These are phyloP conservation scores for Setomelanomma holmii DNA, from an alignment of 2,329 filamentous ascomycete genomes.

Conservation along the genomic window DNA sequence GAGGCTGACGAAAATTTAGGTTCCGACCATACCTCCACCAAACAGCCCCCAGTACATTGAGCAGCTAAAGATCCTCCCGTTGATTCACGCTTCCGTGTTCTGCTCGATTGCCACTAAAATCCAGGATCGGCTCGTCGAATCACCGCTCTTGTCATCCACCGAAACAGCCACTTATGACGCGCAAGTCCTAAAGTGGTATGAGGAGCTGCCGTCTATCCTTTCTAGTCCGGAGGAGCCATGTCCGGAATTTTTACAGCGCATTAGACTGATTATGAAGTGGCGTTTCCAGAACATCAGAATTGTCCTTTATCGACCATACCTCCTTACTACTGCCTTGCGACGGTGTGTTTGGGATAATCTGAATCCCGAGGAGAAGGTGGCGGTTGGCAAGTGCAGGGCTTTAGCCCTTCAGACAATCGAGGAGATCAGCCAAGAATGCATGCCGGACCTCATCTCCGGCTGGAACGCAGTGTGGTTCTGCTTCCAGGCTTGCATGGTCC, in stretches of 20 bases:
- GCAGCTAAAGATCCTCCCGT: slow-evolving; percentile 71
- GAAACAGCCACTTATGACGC: slow-evolving; percentile 72
- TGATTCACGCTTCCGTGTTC: slow-evolving; percentile 80
- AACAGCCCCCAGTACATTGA: slow-evolving; percentile 51
- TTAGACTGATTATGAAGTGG: slow-evolving; percentile 81
- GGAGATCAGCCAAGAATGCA: slow-evolving; percentile 74
- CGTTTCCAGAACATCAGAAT: slow-evolving; percentile 80
- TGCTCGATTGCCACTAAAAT: slow-evolving; percentile 80
- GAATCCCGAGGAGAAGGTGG: slow-evolving; percentile 69
- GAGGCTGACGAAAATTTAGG: slow-evolving; percentile 15
- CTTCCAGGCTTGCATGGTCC: slow-evolving; percentile 81
- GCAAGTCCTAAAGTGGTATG: slow-evolving; percentile 76
- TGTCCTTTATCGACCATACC: slow-evolving; percentile 74
- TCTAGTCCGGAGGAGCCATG: slow-evolving; percentile 64
- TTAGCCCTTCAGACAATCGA: slow-evolving; percentile 75
- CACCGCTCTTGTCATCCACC: slow-evolving; percentile 69
- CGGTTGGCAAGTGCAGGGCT: slow-evolving; percentile 72
- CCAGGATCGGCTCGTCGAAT: slow-evolving; percentile 75
- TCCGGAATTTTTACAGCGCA: slow-evolving; percentile 72
- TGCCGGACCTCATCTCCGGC: slow-evolving; percentile 75
- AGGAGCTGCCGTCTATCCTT: slow-evolving; percentile 65
- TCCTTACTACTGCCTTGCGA: slow-evolving; percentile 69
- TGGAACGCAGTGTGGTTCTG: slow-evolving; percentile 86
- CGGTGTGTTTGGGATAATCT: slow-evolving; percentile 59
- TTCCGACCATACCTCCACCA: slow-evolving; percentile 34